Base-by-base conservation (phyloP, 441 rosid species). In the Aquilaria agallochum region DNA sequence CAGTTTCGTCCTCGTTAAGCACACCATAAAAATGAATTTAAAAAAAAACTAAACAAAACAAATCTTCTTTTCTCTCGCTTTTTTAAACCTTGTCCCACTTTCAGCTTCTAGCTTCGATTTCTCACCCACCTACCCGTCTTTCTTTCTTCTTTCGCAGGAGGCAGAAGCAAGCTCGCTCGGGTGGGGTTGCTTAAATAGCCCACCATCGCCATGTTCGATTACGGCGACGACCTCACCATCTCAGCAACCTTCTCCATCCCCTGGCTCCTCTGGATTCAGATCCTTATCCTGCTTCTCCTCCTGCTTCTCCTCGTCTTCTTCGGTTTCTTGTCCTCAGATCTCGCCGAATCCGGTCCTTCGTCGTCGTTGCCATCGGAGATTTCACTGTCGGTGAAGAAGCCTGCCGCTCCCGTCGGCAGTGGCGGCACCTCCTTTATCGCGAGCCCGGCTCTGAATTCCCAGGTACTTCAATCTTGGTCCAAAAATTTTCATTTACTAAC, bases 201-300 rank as follows among this genome's bases (percentile, higher is more conserved):
- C 2, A n/a, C 33, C 50, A 9, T 7, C 50, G 42, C 4, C 34
- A 64, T 64, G 68, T 49, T 56, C 51, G 68, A 56, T 56, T 64
- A 55, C 42, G 68, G 61, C 3, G 68, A 64, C 20, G 68, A 64
- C 5, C 9, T 56, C n/a, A 36, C 36, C 13, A 36, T 36, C 42
- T 15, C 57, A 6, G 55, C 49, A 64, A 64, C 33, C 60, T 49
- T 15, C 56, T 48, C 61, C 33, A 49, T 64, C n/a, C 68, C 68
- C 33, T 64, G 68, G 68, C 61, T 64, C 4, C 27, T 64, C 36
- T 56, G 62, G 68, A 64, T 64, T 55, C 62, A 56, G 52, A 50
- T 64, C 33, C 14, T 56, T 31, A 40, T 56, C 30, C 14, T 64
- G 5, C 49, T 64, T 12, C 68, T 65, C n/a, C 68, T 65, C 62